These are phyloP conservation scores for Auricularia heimuer DNA, from an alignment of 768 basidiomycete species.

Conservation along the genomic window DNA sequence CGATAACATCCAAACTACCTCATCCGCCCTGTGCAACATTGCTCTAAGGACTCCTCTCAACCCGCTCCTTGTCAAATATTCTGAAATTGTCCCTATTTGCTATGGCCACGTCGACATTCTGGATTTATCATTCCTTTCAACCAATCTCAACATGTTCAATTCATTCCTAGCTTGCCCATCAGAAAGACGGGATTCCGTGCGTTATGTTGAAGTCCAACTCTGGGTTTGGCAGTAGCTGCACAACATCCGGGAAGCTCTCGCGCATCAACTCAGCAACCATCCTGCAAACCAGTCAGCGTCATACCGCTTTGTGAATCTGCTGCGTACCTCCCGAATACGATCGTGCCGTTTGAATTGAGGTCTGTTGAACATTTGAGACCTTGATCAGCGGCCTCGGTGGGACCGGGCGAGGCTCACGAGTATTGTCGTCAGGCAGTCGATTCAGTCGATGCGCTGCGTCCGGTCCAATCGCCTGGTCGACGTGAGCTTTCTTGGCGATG, in stretches of 20 bases:
- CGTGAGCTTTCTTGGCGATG: not conserved
- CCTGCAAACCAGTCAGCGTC: not conserved
- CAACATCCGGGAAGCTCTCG: not conserved
- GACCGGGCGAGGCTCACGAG: not conserved
- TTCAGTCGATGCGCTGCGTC: slow-evolving; percentile 31
- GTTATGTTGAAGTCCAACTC: not conserved
- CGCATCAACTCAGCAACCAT: not conserved
- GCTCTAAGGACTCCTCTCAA: too few relatives aligned
- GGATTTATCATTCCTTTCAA: too few relatives aligned
- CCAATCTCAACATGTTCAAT: too few relatives aligned
- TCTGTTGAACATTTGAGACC: slow-evolving; percentile 13
- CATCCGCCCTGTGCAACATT: too few relatives aligned
- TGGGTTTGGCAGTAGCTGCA: not conserved
- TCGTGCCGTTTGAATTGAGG: slow-evolving; percentile 31
- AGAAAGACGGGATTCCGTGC: not conserved
- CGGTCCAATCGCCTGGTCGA: slow-evolving; percentile 26
- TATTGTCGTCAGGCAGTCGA: slow-evolving; percentile 27
- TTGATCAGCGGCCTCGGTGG: not conserved
- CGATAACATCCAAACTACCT: too few relatives aligned
- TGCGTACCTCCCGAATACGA: slow-evolving; percentile 24
- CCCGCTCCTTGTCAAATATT: too few relatives aligned
- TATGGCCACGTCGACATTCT: too few relatives aligned
- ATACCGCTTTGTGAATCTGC: not conserved
- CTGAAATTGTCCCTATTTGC: too few relatives aligned
- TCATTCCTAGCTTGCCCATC: not conserved